These are phyloP conservation scores for Myxozyma monticola DNA, from an alignment of 805 yeast species.

Conservation along the genomic window DNA sequence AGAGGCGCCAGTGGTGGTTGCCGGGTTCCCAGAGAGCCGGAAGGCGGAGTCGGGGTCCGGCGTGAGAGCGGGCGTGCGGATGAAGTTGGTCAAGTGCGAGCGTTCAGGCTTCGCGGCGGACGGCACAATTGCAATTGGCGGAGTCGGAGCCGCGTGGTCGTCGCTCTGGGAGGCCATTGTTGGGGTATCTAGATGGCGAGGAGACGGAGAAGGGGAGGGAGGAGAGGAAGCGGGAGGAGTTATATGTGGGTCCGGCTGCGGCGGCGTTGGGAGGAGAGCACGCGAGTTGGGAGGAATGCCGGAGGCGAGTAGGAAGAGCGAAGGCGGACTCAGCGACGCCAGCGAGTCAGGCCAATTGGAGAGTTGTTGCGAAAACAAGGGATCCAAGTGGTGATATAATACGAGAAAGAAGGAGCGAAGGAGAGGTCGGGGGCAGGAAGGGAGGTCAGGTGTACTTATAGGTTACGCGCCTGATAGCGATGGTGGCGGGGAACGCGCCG, in stretches of 20 bases:
- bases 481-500: no score
- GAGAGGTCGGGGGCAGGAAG: no score
- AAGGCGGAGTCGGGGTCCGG: slow-evolving; percentile 29
- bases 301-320: no score
- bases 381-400: no score
- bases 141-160: not conserved
- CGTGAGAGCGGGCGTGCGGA: slow-evolving; percentile 23
- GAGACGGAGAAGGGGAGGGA: not conserved
- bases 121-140: not conserved
- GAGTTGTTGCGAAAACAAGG: no score
- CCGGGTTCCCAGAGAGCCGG: slow-evolving; percentile 10
- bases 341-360: no score
- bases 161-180: not conserved
- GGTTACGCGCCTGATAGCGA: no score
- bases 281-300: not conserved
- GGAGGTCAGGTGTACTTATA: no score
- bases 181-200: not conserved
- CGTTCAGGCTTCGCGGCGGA: not conserved
- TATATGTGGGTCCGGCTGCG: not conserved
- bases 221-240: not conserved
- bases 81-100: slow-evolving; percentile 7
- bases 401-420: no score
- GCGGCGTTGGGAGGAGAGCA: not conserved
- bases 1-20: slow-evolving; percentile 2
- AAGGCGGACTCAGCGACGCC: no score